phyloP scores from a whole-genome alignment of 2,329 filamentous ascomycete species.

The Dichotomopilus funicola region DNA sequence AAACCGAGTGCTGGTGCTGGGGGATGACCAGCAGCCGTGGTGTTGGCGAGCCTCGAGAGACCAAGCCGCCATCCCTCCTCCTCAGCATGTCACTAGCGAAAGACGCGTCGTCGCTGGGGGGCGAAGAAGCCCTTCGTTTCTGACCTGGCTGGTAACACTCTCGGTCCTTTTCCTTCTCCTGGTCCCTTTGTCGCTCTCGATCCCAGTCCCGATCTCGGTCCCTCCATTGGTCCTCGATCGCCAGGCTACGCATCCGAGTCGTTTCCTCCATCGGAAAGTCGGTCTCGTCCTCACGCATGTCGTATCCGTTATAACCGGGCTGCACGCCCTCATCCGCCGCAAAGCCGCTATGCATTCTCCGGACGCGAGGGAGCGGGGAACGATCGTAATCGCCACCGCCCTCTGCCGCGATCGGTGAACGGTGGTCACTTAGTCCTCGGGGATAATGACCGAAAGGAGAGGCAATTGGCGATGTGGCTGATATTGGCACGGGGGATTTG shows the following conservation, averaged over 20 bases:
- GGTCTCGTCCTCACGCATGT: constrained; percentile 45
- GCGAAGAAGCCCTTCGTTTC: constrained; percentile 52
- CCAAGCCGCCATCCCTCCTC: constrained; percentile 37
- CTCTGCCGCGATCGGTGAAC: constrained; percentile 35
- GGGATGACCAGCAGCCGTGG: constrained; percentile 43
- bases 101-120: constrained; percentile 41
- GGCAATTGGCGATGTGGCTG: constrained; percentile 42
- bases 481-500: constrained; percentile 40
- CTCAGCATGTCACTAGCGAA: constrained; percentile 39
- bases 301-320: constrained; percentile 40
- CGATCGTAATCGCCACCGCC: constrained; percentile 39
- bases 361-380: constrained; percentile 39
- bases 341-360: constrained; percentile 43
- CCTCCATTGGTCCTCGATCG: constrained; percentile 37
- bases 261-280: constrained; percentile 42
- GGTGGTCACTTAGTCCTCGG: constrained; percentile 32
- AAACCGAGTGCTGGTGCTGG: constrained; percentile 40
- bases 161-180: constrained; percentile 17
- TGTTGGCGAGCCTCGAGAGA: constrained; percentile 46
- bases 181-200: constrained; percentile 15
- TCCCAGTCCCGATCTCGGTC: constrained; percentile 26
- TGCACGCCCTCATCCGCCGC: constrained; percentile 39
- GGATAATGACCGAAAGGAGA: constrained; percentile 36
- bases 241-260: constrained; percentile 34
- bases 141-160: constrained; percentile 39